phyloP scores from a whole-genome alignment of 805 yeast species.

The Wickerhamomyces ciferrii region DNA sequence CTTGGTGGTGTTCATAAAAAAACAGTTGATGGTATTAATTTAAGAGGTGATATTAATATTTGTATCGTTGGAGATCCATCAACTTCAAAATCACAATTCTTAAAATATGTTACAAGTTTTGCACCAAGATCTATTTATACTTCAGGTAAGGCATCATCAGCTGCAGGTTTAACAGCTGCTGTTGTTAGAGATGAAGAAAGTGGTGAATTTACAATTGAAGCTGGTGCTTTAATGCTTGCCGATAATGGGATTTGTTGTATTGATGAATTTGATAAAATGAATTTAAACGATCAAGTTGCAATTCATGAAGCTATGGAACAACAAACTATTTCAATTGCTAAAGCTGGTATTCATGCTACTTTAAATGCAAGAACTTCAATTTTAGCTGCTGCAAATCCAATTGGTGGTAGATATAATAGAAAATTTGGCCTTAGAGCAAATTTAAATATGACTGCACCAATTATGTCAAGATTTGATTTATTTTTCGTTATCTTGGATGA shows the following conservation, averaged over 20 bases:
- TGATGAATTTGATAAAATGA: conserved; percentile 99
- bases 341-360: conserved; percentile 98
- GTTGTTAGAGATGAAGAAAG: conserved; percentile 96
- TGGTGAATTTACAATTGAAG: conserved; percentile 95
- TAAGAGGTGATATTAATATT: conserved; percentile 94
- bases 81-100: conserved; percentile 92
- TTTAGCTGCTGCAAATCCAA: conserved; percentile 97
- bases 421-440: conserved; percentile 80
- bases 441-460: conserved; percentile 94
- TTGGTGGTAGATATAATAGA: conserved; percentile 94
- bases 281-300: conserved; percentile 90
- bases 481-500: conserved; percentile 94
- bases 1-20: conserved; percentile 94
- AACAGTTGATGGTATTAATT: conserved; percentile 89
- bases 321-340: conserved; percentile 96
- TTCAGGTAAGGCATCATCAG: conserved; percentile 97
- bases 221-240: conserved; percentile 97
- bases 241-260: conserved; percentile 98
- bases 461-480: conserved; percentile 95
- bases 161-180: conserved; percentile 98
- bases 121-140: conserved; percentile 95
- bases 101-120: conserved; percentile 87
- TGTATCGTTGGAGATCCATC: conserved; percentile 98
- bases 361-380: conserved; percentile 95
- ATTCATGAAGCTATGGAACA: conserved; percentile 99